Evolutionary conservation across 1,139 yeast genomes (phyloP).

Genomic region (Diutina scorzettiae): DNA sequence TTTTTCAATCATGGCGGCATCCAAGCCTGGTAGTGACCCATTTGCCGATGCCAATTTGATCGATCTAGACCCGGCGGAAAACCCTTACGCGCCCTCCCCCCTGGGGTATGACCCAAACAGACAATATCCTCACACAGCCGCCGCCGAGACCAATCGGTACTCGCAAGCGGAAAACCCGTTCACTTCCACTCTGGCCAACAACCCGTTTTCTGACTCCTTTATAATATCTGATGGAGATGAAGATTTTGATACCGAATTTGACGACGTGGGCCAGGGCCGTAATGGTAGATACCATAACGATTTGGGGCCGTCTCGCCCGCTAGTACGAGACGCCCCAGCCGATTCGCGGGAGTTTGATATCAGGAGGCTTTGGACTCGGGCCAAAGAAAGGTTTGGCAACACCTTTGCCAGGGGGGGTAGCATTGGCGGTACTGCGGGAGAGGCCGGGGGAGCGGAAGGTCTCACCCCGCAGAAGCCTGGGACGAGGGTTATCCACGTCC

Average conservation of each 20-base stretch:
- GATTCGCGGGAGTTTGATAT: constrained; percentile 39
- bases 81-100: not conserved
- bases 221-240: constrained; percentile 5
- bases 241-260: not conserved
- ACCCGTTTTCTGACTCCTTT: constrained; percentile 3
- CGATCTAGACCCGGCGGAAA: not conserved
- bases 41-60: constrained; percentile 5
- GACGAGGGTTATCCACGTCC: constrained; percentile 64
- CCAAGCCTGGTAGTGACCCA: not conserved
- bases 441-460: constrained; percentile 6
- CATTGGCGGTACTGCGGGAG: constrained; percentile 7
- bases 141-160: not conserved
- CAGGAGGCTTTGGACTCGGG: constrained; percentile 36
- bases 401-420: constrained; percentile 1
- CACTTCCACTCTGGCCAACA: not conserved
- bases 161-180: not conserved
- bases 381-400: constrained; percentile 25
- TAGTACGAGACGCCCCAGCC: not conserved
- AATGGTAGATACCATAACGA: not conserved
- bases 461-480: constrained; percentile 10
- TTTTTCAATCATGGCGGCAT: not conserved
- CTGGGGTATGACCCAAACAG: not conserved
- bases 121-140: not conserved
- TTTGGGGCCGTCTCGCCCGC: not conserved
- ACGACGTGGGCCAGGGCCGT: not conserved